A percentile compares a stretch with the other conserved stretches of the same genome.
Conservation (phyloP, 163 green algal species). For the Chlamydomonas reinhardtii region DNA sequence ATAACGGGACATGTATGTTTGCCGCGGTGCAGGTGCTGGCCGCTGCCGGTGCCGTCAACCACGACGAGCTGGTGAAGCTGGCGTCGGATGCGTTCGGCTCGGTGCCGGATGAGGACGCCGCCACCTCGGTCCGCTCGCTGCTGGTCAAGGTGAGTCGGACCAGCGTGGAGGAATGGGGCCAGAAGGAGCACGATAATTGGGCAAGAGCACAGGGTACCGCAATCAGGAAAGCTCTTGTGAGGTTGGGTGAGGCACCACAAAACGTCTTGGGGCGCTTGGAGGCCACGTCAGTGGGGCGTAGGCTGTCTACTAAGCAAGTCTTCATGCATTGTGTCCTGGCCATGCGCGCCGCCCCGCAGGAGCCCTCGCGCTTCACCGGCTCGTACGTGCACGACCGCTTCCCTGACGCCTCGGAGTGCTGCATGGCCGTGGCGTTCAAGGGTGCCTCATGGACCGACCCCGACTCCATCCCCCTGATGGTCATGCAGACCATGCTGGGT, state of each 20-base stretch:
- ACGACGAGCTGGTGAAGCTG: slow-evolving; percentile 91
- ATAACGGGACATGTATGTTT: too few relatives aligned
- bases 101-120: slow-evolving; percentile 80
- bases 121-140: slow-evolving; percentile 58
- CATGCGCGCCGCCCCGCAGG: slow-evolving; percentile 43
- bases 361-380: slow-evolving; percentile 95
- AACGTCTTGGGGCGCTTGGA: too few relatives aligned
- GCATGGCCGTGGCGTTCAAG: slow-evolving; percentile 96
- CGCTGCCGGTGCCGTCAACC: slow-evolving; percentile 94
- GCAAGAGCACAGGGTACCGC: too few relatives aligned
- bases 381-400: slow-evolving; percentile 95
- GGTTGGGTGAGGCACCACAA: too few relatives aligned
- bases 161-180: background rate
- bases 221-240: too few relatives aligned
- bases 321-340: too few relatives aligned
- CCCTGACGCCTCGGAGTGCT: slow-evolving; percentile 85
- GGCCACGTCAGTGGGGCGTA: too few relatives aligned
- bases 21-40: slow-evolving; percentile 83
- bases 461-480: slow-evolving; percentile 96
- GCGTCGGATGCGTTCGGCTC: slow-evolving; percentile 85
- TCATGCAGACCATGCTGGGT: slow-evolving; percentile 94
- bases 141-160: slow-evolving; percentile 57
- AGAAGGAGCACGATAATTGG: too few relatives aligned
- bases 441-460: slow-evolving; percentile 94
- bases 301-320: too few relatives aligned